Evolutionary conservation across 768 basidiomycete species (phyloP), one percentile per base, ranked within the genome.

Genomic region (Leccinum variicolor): DNA sequence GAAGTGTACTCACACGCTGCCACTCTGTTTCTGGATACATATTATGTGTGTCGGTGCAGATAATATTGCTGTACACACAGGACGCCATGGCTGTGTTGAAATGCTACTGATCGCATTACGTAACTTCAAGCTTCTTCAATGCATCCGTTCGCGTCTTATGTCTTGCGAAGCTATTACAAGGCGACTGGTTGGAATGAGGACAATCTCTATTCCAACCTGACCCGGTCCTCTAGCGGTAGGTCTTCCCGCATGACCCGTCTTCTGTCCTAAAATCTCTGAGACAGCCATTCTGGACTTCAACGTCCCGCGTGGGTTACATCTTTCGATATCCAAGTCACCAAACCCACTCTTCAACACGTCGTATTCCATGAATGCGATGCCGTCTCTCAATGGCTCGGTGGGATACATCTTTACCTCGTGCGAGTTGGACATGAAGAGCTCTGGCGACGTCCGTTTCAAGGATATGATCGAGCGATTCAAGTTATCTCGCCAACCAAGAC

Each of bases 101-200:
- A 31, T 31, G 29, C 6, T 33, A 14, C 33, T 33, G 33, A 33
- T 33, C 33, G 33, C 33, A 33, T 31, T 31, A 36, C 34, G 34
- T 36, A 36, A 39, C 14, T 39, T 17, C 19, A 43, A 43, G 31
- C 31, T 33, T 13, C 41, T 17, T 10, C 14, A 47, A 92, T 93
- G 92, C 89, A 92, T 74, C 89, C 92, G 6, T 93, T 93, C 66
- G 87, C 91, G 39, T 83, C 90, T 14, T 92, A 93, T 75, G 88
- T 98, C 56, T 79, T 98, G 36, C 87, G 89, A 61, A 87, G 81
- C 71, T 98, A 96, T 74, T 94, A 93, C 78, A 82, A 84, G 62
- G 86, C 85, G n/a, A 97, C 93, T 31, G 91, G 92, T 60, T 98
- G 96, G 96, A 94, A 94, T 65, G 92, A 96, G 69, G 95, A 98